phyloP scores from a whole-genome alignment of 768 basidiomycete species.

The Hygrophorus russula region DNA sequence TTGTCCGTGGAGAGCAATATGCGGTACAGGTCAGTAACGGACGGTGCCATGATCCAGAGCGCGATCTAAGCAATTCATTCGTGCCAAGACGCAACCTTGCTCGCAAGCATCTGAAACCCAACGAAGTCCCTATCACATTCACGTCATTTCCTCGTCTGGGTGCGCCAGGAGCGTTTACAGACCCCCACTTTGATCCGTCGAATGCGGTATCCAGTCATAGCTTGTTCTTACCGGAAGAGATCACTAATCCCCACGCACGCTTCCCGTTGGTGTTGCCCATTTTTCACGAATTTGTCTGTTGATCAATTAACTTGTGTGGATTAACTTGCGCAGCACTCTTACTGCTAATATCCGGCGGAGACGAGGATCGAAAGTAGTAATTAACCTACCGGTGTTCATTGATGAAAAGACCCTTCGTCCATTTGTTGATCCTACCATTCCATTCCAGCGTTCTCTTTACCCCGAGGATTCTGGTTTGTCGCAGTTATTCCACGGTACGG shows the following conservation, averaged over 20 bases:
- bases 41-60: background rate
- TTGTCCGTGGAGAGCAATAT: slow-evolving; percentile 90
- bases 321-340: slow-evolving; percentile 56
- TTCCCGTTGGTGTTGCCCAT: slow-evolving; percentile 70
- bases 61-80: background rate
- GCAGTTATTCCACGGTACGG: background rate
- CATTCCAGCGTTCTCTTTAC: slow-evolving; percentile 75
- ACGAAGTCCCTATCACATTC: slow-evolving; percentile 86
- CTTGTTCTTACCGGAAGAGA: slow-evolving; percentile 88
- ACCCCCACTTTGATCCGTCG: slow-evolving; percentile 70
- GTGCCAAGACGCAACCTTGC: slow-evolving; percentile 65
- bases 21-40: slow-evolving; percentile 66
- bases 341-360: slow-evolving; percentile 91
- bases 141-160: slow-evolving; percentile 95
- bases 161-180: slow-evolving; percentile 81
- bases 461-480: slow-evolving; percentile 71
- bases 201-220: slow-evolving; percentile 83
- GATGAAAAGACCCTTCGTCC: slow-evolving; percentile 82
- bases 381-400: slow-evolving; percentile 88
- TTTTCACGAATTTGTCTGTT: slow-evolving; percentile 3
- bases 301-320: slow-evolving; percentile 11
- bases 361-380: slow-evolving; percentile 88
- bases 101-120: slow-evolving; percentile 66
- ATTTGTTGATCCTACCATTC: slow-evolving; percentile 89
- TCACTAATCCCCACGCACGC: slow-evolving; percentile 94